phyloP scores from a whole-genome alignment of 1,284 basidiomycete species.

The Sporisorium scitamineum region DNA sequence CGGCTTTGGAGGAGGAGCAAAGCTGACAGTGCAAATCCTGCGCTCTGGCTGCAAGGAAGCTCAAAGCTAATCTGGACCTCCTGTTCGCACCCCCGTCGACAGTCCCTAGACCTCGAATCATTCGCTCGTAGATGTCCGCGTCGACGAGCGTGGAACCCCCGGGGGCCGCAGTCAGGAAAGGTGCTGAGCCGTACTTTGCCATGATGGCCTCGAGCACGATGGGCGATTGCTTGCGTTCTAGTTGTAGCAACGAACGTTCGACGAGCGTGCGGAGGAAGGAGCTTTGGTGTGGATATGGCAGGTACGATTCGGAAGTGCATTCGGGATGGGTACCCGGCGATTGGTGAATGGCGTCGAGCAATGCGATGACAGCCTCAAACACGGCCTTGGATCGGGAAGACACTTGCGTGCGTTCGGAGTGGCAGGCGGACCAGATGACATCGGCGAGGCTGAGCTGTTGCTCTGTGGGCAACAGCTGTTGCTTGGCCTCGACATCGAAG shows the following conservation, averaged over 20 bases:
- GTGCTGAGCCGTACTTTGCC: slow-evolving; percentile 39
- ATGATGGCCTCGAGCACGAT: slow-evolving; percentile 45
- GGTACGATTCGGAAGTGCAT: background rate
- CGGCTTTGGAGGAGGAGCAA: slow-evolving; percentile 6
- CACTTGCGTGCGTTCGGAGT: slow-evolving; percentile 40
- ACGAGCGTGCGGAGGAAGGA: slow-evolving; percentile 32
- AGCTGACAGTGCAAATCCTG: slow-evolving; percentile 28
- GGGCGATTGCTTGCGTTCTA: slow-evolving; percentile 51
- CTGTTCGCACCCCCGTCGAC: slow-evolving; percentile 48
- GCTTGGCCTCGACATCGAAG: slow-evolving; percentile 8
- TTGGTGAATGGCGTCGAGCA: slow-evolving; percentile 23
- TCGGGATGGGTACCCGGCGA: background rate
- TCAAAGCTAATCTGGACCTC: slow-evolving; percentile 33
- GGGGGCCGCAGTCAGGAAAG: slow-evolving; percentile 22
- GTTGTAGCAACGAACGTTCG: slow-evolving; percentile 28
- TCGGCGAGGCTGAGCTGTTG: slow-evolving; percentile 42
- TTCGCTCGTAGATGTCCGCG: slow-evolving; percentile 42
- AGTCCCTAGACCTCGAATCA: slow-evolving; percentile 44
- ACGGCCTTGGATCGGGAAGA: slow-evolving; percentile 37
- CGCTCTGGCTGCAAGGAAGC: slow-evolving; percentile 33
- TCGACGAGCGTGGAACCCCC: slow-evolving; percentile 16
- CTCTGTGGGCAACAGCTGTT: slow-evolving; percentile 26
- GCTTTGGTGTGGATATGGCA: slow-evolving; percentile 27
- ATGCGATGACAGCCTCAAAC: slow-evolving; percentile 30
- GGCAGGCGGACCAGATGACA: slow-evolving; percentile 49